phyloP scores from a whole-genome alignment of 2,329 filamentous ascomycete genomes.

The Diaporthe batatas region DNA sequence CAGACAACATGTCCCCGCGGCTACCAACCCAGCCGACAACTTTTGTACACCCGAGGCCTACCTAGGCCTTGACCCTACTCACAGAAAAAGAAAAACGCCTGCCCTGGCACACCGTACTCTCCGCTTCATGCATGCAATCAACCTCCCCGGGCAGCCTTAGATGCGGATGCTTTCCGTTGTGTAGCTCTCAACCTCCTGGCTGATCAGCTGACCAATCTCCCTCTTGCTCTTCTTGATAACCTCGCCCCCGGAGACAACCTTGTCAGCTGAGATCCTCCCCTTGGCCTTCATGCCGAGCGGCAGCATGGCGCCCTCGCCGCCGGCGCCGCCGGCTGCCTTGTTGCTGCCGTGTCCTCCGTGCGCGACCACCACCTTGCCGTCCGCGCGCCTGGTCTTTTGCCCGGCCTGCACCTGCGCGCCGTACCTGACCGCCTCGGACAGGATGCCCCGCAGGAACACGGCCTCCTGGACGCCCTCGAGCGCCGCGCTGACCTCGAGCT shows the following conservation, averaged over 20 bases:
- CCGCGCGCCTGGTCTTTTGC: slow-evolving; percentile 40
- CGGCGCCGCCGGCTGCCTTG: slow-evolving; percentile 48
- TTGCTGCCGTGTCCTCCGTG: slow-evolving; percentile 33
- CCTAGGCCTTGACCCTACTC: slow-evolving; percentile 1
- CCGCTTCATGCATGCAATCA: slow-evolving; percentile 18
- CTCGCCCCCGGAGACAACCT: slow-evolving; percentile 78
- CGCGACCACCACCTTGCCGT: slow-evolving; percentile 26
- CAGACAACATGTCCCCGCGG: background rate
- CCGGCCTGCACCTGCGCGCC: slow-evolving; percentile 55
- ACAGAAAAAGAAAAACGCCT: background rate
- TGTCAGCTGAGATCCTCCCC: slow-evolving; percentile 62
- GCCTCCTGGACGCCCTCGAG: slow-evolving; percentile 80
- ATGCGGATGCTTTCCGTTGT: slow-evolving; percentile 82
- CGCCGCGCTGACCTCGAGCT: slow-evolving; percentile 77
- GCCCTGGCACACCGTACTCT: background rate
- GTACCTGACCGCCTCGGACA: slow-evolving; percentile 76
- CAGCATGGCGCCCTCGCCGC: slow-evolving; percentile 65
- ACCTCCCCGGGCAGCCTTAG: slow-evolving; percentile 55
- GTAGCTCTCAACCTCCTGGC: slow-evolving; percentile 85
- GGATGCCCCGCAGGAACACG: slow-evolving; percentile 72
- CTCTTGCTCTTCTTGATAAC: slow-evolving; percentile 76
- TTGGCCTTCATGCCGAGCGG: slow-evolving; percentile 80
- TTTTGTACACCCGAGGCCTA: slow-evolving; percentile 12
- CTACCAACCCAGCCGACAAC: background rate
- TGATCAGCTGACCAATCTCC: slow-evolving; percentile 82